Base-by-base conservation (phyloP, 202 grass and related monocot species). In the Zoysia matrella region DNA sequence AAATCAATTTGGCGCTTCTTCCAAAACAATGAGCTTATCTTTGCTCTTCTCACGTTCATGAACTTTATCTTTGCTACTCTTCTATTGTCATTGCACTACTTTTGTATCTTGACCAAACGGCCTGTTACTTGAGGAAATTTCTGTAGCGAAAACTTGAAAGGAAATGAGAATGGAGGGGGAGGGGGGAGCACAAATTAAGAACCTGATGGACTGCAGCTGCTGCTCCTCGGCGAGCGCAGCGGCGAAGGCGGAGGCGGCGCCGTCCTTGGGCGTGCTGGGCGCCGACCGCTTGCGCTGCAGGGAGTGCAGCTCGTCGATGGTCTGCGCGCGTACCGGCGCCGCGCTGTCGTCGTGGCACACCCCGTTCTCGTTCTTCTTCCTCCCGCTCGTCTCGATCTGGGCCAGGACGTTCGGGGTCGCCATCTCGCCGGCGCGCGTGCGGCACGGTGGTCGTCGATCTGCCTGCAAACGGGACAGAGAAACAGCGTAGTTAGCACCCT, bases 301-400 rank as follows among this genome's bases (percentile, higher is more conserved):
- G 48, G 97, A 94, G 93, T 99, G 97, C 71, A 99, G 88, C 89
- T 99, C 93, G 86, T 96, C 91, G 81, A 99, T 97, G 55, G 89
- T 99, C 91, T 99, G 89, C 52, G 97, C 97, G 85, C 87, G 86
- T 83, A 97, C 93, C 57, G 91, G 83, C 47, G 91, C 5, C 63
- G 78, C 11, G 89, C 89, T 99, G 86, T 99, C 97, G 69, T 99
- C 97, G 76, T 99, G 93, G 91, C 97, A 99, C 65, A 99, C 88
- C 10, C 93, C 93, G 83, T 99, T 91, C 3, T 80, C 83, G 60
- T 69, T 75, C 80, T 95, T 85, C 75, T 78, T 89, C 84, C 55
- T 76, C 65, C 75, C 46, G 64, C 84, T 65, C 62, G 94, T 93
- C 65, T 89, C 87, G 86, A 86, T 95, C 71, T 41, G 63, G 0